Conservation (phyloP, 2,329 filamentous ascomycete species). For the Sphaerulina musiva region DNA sequence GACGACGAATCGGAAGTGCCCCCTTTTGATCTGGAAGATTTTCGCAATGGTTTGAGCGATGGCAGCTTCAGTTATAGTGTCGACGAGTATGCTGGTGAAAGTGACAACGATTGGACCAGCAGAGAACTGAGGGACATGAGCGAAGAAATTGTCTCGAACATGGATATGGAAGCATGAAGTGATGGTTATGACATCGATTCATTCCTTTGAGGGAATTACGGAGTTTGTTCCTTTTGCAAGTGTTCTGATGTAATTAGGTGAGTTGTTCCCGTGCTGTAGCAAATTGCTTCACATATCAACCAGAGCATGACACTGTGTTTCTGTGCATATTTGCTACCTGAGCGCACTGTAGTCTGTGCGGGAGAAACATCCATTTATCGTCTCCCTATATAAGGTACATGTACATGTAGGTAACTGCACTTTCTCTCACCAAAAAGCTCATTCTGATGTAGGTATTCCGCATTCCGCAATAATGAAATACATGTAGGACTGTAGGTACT, state of each 20-base stretch:
- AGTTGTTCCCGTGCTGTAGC: background rate
- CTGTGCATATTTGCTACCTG: too few relatives aligned
- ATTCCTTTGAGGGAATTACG: background rate
- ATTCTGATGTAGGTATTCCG: too few relatives aligned
- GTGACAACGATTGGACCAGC: conserved; percentile 14
- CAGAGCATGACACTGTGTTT: too few relatives aligned
- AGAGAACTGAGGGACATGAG: conserved; percentile 27
- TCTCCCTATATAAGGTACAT: background rate
- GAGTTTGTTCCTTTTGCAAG: background rate
- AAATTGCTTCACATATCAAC: too few relatives aligned
- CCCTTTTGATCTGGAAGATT: conserved; percentile 33
- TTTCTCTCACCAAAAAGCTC: too few relatives aligned
- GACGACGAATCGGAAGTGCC: conserved; percentile 34
- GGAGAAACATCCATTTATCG: too few relatives aligned
- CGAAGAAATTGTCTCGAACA: conserved; percentile 31
- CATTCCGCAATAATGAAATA: too few relatives aligned
- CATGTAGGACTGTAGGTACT: too few relatives aligned
- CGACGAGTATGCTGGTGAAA: conserved; percentile 21
- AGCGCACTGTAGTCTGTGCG: too few relatives aligned
- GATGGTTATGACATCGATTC: conserved; percentile 5
- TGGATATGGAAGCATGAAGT: conserved; percentile 25
- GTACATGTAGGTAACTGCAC: too few relatives aligned
- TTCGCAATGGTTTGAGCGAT: conserved; percentile 31
- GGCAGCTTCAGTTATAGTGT: conserved; percentile 25
- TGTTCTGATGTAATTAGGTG: background rate